Percentiles rank a stretch among this genome's conserved stretches.
Evolutionary conservation across 805 yeast genomes (phyloP).

Genomic region (Lipomyces kockii): DNA sequence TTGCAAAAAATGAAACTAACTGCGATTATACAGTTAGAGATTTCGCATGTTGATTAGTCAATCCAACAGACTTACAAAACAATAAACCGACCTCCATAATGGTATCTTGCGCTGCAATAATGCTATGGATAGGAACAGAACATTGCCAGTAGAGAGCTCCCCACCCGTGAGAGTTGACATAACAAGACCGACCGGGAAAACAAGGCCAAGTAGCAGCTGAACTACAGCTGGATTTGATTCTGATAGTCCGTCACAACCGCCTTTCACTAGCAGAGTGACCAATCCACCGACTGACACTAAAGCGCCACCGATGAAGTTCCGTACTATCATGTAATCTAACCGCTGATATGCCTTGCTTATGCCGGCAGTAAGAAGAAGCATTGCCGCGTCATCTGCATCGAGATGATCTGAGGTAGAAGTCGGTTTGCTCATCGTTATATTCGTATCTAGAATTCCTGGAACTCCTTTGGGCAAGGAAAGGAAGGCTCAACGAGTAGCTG

Average conservation of each 20-base stretch:
- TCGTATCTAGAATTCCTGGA: not conserved
- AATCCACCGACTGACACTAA: constrained; percentile 36
- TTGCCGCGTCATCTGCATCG: constrained; percentile 35
- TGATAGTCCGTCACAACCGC: constrained; percentile 32
- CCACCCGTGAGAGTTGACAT: constrained; percentile 37
- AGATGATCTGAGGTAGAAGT: constrained; percentile 22
- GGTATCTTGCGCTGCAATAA: constrained; percentile 31
- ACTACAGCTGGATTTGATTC: constrained; percentile 34
- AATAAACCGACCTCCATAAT: constrained; percentile 28
- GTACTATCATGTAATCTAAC: constrained; percentile 29
- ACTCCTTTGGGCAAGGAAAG: not conserved
- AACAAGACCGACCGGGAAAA: constrained; percentile 36
- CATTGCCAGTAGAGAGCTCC: constrained; percentile 36
- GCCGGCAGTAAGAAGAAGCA: constrained; percentile 28
- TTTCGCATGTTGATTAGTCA: not conserved
- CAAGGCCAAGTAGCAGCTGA: constrained; percentile 31
- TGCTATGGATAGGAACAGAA: constrained; percentile 30
- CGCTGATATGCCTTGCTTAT: constrained; percentile 32
- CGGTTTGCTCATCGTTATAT: not conserved
- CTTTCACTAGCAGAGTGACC: constrained; percentile 33
- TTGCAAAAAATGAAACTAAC: constrained; percentile 32
- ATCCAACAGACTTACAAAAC: constrained; percentile 19
- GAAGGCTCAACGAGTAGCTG: not conserved
- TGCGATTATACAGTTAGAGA: not conserved
- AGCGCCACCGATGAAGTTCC: constrained; percentile 36